Evolutionary conservation across 805 yeast genomes (phyloP).

Genomic region (Kodamaea sagamina): DNA sequence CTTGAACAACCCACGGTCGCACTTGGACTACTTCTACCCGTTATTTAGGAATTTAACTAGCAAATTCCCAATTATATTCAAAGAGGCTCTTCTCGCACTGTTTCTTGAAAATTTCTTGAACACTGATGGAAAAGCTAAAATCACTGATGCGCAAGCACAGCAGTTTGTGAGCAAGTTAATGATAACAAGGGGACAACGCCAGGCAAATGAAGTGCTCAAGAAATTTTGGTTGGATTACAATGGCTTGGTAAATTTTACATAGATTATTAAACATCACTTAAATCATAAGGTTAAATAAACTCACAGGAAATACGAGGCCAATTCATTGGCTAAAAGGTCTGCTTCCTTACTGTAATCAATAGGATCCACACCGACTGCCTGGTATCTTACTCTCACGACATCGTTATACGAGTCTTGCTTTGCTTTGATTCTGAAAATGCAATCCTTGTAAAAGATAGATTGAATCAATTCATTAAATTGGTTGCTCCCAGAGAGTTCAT

Average conservation of each 20-base stretch:
- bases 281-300: not conserved
- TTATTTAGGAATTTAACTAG: slow-evolving; percentile 48
- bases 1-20: slow-evolving; percentile 54
- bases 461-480: slow-evolving; percentile 48
- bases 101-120: slow-evolving; percentile 4
- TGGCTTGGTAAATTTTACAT: slow-evolving; percentile 45
- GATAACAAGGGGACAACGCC: slow-evolving; percentile 66
- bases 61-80: slow-evolving; percentile 50
- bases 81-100: slow-evolving; percentile 26
- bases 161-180: slow-evolving; percentile 54
- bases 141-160: slow-evolving; percentile 3
- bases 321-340: slow-evolving; percentile 51
- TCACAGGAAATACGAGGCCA: slow-evolving; percentile 37
- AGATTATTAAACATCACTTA: slow-evolving; percentile 1
- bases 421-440: slow-evolving; percentile 74
- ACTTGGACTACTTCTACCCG: slow-evolving; percentile 57
- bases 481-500: slow-evolving; percentile 34
- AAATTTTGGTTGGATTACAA: slow-evolving; percentile 67
- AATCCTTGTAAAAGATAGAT: slow-evolving; percentile 64
- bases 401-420: slow-evolving; percentile 84
- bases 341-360: slow-evolving; percentile 62
- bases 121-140: slow-evolving; percentile 7
- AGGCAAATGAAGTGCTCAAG: slow-evolving; percentile 57
- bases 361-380: slow-evolving; percentile 54
- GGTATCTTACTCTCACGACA: slow-evolving; percentile 71